These are phyloP conservation scores for Boeremia lycopersici DNA, from an alignment of 2,329 filamentous ascomycete species.

Conservation along the genomic window DNA sequence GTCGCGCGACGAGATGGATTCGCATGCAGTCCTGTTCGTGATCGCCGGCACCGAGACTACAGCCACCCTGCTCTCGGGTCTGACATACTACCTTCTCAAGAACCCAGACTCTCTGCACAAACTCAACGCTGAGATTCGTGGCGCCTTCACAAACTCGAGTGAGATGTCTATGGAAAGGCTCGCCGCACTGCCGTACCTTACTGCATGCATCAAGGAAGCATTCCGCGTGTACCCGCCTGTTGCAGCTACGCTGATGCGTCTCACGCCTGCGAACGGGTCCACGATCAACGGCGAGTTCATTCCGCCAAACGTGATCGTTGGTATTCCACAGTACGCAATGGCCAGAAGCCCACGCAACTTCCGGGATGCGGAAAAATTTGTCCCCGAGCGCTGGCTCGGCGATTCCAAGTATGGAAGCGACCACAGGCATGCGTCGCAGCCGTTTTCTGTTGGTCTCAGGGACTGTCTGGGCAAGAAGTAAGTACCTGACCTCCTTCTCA, in stretches of 20 bases:
- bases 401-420: conserved; percentile 42
- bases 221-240: conserved; percentile 37
- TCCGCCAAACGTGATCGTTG: background rate
- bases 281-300: background rate
- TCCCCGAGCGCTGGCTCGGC: conserved; percentile 48
- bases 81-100: conserved; percentile 35
- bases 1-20: background rate
- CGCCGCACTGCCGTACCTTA: conserved; percentile 9
- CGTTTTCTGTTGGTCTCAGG: conserved; percentile 35
- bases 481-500: background rate
- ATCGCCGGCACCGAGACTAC: conserved; percentile 37
- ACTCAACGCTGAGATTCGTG: background rate
- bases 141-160: background rate
- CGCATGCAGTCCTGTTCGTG: conserved; percentile 29
- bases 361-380: conserved; percentile 30
- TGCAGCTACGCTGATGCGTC: conserved; percentile 31
- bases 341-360: conserved; percentile 38
- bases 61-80: conserved; percentile 30
- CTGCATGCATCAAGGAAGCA: conserved; percentile 34
- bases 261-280: conserved; percentile 30
- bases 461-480: conserved; percentile 38
- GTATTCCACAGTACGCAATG: conserved; percentile 25
- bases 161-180: background rate
- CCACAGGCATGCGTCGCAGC: conserved; percentile 34
- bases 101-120: conserved; percentile 26